Percentiles rank a stretch among this genome's conserved stretches.
Evolutionary conservation across 345 rosid species (phyloP).

Genomic region (Anacardium occidentale): DNA sequence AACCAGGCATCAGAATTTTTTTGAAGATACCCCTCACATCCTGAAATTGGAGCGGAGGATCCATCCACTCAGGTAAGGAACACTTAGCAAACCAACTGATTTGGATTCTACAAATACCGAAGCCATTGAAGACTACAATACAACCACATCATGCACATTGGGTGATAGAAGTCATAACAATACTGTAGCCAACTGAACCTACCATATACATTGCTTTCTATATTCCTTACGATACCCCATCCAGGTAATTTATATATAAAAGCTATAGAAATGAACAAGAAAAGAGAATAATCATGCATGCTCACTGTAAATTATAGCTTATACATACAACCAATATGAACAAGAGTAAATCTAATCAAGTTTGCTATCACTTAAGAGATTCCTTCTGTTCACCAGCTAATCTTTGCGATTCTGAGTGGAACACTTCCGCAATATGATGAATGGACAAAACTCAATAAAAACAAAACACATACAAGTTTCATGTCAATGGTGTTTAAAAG

Average conservation of each 20-base stretch:
- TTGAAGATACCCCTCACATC: background rate
- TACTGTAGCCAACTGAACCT: background rate
- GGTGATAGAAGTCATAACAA: background rate
- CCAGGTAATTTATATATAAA: background rate
- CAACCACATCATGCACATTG: background rate
- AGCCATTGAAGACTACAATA: no score
- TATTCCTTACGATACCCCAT: background rate
- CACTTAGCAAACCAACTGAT: background rate
- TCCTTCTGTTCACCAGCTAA: background rate
- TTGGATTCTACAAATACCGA: background rate
- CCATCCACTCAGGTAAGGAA: background rate
- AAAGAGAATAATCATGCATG: background rate
- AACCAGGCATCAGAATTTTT: background rate
- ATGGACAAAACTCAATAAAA: background rate
- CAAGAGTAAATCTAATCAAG: background rate
- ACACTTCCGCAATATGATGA: no score
- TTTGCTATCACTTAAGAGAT: background rate
- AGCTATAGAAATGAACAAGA: background rate
- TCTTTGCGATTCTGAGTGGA: background rate
- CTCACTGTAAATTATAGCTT: background rate
- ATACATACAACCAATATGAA: background rate
- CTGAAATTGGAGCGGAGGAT: background rate
- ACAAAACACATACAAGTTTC: background rate
- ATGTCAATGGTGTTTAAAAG: background rate
- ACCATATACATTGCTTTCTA: background rate